Conservation (phyloP, 2,329 filamentous ascomycete genomes). For the Trichophaea hybrida region DNA sequence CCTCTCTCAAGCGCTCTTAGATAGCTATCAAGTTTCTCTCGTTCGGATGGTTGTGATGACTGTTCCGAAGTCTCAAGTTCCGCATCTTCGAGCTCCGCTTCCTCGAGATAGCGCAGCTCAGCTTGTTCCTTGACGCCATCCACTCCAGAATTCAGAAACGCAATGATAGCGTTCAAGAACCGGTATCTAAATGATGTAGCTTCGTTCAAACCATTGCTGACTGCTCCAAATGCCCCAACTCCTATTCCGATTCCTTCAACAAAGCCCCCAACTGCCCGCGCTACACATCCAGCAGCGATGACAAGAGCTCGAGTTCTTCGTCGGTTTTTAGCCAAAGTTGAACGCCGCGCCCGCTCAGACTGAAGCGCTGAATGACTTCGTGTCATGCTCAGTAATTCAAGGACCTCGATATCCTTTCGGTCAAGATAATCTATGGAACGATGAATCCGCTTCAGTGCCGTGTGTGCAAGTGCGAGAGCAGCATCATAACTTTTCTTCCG, state of each 20-base stretch:
- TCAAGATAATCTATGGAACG: constrained; percentile 33
- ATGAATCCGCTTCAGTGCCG: constrained; percentile 43
- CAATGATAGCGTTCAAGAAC: constrained; percentile 38
- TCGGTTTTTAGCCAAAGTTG: constrained; percentile 42
- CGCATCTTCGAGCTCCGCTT: constrained; percentile 2
- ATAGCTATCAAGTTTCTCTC: not conserved
- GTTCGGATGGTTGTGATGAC: not conserved
- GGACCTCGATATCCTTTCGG: not conserved
- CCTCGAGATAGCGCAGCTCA: constrained; percentile 5
- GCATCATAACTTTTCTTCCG: constrained; percentile 31
- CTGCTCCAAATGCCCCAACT: constrained; percentile 32
- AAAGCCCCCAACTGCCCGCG: constrained; percentile 40
- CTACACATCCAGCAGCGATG: constrained; percentile 45
- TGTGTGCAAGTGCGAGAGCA: constrained; percentile 34
- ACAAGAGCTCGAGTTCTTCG: constrained; percentile 46
- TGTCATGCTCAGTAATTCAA: constrained; percentile 5
- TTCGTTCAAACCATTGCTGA: constrained; percentile 27
- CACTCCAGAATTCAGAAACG: constrained; percentile 24
- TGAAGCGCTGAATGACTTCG: constrained; percentile 1
- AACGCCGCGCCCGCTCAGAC: constrained; percentile 35
- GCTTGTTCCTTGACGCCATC: constrained; percentile 11
- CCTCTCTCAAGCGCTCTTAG: not conserved
- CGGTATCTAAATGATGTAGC: constrained; percentile 32
- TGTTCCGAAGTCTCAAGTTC: constrained; percentile 1
- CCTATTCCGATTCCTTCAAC: constrained; percentile 9